These are phyloP conservation scores for Fusarium udum DNA, from an alignment of 2,329 filamentous ascomycete genomes.

Conservation along the genomic window DNA sequence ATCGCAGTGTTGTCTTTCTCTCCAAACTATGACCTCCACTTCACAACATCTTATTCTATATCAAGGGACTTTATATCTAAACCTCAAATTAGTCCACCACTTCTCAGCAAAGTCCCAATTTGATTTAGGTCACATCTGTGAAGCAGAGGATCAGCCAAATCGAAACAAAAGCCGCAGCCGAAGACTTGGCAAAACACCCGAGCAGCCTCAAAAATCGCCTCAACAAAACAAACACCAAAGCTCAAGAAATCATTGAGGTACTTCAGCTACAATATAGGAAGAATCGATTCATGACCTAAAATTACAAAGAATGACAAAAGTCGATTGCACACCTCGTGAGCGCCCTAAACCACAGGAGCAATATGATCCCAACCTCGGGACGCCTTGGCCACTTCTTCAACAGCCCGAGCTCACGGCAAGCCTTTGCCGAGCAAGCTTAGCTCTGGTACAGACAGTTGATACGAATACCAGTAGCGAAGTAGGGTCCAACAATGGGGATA, in stretches of 20 bases:
- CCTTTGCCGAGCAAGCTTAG: background rate
- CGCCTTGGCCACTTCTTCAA: background rate
- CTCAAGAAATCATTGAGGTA: background rate
- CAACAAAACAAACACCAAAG: background rate
- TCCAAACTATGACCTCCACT: rapidly evolving
- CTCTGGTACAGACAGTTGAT: constrained; percentile 48
- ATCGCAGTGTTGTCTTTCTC: rapidly evolving
- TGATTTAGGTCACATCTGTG: rapidly evolving
- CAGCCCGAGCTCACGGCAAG: background rate
- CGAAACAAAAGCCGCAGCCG: background rate
- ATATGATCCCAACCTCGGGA: rapidly evolving
- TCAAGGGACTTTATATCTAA: rapidly evolving
- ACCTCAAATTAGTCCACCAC: background rate
- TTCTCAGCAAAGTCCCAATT: background rate
- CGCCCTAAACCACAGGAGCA: rapidly evolving
- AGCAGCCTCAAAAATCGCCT: background rate
- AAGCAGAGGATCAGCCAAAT: rapidly evolving
- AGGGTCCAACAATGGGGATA: background rate
- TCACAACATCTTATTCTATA: rapidly evolving
- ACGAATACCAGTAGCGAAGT: constrained; percentile 1
- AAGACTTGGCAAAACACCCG: rapidly evolving
- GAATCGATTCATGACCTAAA: background rate
- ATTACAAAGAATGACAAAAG: background rate
- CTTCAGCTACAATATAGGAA: background rate
- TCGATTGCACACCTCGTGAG: background rate